Conservation (phyloP, 2,329 filamentous ascomycete species). For the Microsporum ferrugineum region DNA sequence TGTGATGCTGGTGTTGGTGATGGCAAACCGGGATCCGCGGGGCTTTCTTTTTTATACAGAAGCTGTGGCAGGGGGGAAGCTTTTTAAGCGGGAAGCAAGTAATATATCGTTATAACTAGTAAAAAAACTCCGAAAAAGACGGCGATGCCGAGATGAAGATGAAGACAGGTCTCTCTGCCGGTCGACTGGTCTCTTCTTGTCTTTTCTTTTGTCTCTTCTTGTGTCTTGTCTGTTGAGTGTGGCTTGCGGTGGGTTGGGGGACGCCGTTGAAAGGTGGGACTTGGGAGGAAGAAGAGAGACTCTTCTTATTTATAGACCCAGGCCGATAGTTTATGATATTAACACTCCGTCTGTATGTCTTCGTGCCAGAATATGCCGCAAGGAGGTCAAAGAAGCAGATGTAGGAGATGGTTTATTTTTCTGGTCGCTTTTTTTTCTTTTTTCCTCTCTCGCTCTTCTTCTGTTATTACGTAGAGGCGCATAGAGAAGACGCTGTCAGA, state of each 20-base stretch:
- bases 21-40: neutral
- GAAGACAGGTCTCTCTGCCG: too few relatives aligned
- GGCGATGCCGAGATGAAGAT: neutral
- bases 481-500: neutral
- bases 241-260: neutral
- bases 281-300: neutral
- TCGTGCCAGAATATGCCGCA: neutral
- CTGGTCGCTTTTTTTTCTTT: neutral
- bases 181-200: too few relatives aligned
- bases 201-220: neutral
- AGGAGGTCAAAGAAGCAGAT: neutral
- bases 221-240: neutral
- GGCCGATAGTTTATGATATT: neutral
- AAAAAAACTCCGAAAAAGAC: neutral
- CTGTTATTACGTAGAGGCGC: neutral
- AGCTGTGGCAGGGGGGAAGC: neutral
- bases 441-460: neutral
- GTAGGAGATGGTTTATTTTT: neutral
- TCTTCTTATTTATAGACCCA: neutral
- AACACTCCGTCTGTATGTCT: neutral
- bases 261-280: neutral
- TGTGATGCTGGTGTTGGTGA: neutral
- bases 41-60: neutral
- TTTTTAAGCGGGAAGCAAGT: neutral
- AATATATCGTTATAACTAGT: neutral